These are phyloP conservation scores for Diutina rugosa DNA, from an alignment of 1,139 yeast species.

Conservation along the genomic window DNA sequence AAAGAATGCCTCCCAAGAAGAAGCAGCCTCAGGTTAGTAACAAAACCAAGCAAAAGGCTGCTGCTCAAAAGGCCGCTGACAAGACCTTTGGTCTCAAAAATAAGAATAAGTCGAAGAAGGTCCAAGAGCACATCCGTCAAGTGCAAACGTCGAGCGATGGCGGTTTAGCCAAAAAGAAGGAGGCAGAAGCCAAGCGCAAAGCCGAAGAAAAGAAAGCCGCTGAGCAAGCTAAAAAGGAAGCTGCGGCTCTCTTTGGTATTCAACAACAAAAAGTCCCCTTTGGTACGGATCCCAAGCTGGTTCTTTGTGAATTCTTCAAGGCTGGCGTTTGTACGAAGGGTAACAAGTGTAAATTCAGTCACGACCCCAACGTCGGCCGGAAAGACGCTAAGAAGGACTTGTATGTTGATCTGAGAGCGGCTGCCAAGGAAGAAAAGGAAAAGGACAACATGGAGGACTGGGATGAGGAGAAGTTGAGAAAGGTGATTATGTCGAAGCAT, in stretches of 20 bases:
- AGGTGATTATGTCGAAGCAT: conserved; percentile 80
- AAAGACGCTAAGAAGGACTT: conserved; percentile 84
- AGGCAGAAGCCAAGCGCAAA: conserved; percentile 59
- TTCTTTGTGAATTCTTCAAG: conserved; percentile 83
- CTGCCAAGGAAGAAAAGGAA: conserved; percentile 31
- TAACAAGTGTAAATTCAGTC: conserved; percentile 84
- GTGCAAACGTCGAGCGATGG: conserved; percentile 55
- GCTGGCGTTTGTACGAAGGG: conserved; percentile 88
- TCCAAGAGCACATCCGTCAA: conserved; percentile 75
- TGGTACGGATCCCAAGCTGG: conserved; percentile 95
- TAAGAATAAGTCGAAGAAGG: conserved; percentile 86
- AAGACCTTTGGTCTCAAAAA: conserved; percentile 92
- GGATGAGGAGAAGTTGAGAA: conserved; percentile 92
- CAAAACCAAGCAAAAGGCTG: conserved; percentile 55
- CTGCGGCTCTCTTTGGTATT: conserved; percentile 63
- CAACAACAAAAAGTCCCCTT: conserved; percentile 83
- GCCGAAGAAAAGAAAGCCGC: conserved; percentile 87
- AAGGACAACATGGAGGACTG: conserved; percentile 89
- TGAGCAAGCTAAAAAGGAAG: conserved; percentile 80
- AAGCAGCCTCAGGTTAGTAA: conserved; percentile 41
- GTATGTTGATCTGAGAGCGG: conserved; percentile 72
- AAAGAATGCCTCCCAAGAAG: conserved; percentile 50
- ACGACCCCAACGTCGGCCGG: conserved; percentile 77
- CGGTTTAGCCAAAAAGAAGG: conserved; percentile 54
- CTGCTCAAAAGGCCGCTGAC: conserved; percentile 54